Base-by-base conservation (phyloP, 192 early-diverging fungal species). In the Coemansia sp. region DNA sequence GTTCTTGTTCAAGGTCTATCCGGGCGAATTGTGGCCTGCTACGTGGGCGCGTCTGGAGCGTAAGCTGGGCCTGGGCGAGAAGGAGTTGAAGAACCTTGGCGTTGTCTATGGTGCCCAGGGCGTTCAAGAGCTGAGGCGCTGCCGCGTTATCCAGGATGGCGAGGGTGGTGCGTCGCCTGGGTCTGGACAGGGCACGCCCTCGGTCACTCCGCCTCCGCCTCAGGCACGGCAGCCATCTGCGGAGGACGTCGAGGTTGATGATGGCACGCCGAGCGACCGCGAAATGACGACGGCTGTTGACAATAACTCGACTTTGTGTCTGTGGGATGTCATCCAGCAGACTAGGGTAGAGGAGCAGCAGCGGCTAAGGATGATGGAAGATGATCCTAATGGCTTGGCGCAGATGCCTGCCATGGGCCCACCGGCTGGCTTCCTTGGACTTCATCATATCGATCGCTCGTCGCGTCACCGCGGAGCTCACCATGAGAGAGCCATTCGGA, bases 41-140 rank as follows among this genome's bases (percentile, higher is more conserved):
- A 93, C 92, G 20, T 93, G 90, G 86, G 64, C 70, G 59, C 86
- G 95, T 7, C 82, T 98, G 62, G 87, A 87, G 61, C 73, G 53
- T 60, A 76, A 88, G 37, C 82, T 91, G 22, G 93, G 92, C 12
- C 84, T 93, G 87, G 84, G 84, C 68, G 91, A 95, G 43, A 94
- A 92, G 82, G 95, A 98, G 39, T 91, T 91, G 62, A 83, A 67
- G 67, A 73, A 65, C 64, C 24, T 78, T 27, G 76, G 76, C 34
- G 70, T 73, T 1, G 70, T 78, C 13, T 72, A 69, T 29, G 76
- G 76, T 2, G 15, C 70, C 18, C 35, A 35, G 4, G 76, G 71
- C 37, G 39, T 43, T 5, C 5, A 18, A 10, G 64, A 70, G 24
- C 44, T 70, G 35, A 32, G 18, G 41, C 61, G 61, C 50, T 74